phyloP scores from a whole-genome alignment of 2,329 filamentous ascomycete genomes.

The Penicillium sp. region DNA sequence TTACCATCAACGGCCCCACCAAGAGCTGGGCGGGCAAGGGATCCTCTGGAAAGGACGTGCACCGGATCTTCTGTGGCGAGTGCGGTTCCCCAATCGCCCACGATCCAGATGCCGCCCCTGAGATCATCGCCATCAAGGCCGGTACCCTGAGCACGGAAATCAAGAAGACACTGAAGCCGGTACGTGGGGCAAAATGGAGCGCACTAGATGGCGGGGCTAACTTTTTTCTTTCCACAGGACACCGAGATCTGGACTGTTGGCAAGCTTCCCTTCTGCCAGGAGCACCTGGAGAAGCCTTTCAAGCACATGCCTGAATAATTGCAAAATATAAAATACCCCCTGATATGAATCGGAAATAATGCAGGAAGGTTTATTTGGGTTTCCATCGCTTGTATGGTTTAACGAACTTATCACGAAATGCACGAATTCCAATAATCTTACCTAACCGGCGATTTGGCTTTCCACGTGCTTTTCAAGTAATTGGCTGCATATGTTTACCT shows the following conservation, averaged over 20 bases:
- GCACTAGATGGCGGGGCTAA: neutral
- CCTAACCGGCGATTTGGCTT: too few species aligned
- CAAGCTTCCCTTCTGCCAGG: conserved; percentile 70
- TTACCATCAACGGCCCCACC: conserved; percentile 62
- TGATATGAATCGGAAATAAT: neutral
- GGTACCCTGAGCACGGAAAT: conserved; percentile 63
- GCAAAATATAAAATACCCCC: neutral
- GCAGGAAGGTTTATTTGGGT: neutral
- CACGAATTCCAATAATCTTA: neutral
- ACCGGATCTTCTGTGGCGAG: conserved; percentile 69
- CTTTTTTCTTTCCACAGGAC: conserved; percentile 32
- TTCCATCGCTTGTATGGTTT: neutral
- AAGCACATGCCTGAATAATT: conserved; percentile 61
- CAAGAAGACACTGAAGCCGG: conserved; percentile 67
- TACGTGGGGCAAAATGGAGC: conserved; percentile 13
- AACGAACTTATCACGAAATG: neutral
- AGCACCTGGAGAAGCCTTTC: conserved; percentile 64
- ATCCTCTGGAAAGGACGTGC: conserved; percentile 62
- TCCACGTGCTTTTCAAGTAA: too few species aligned
- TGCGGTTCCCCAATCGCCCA: conserved; percentile 70
- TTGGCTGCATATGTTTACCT: too few species aligned
- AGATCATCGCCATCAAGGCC: conserved; percentile 69
- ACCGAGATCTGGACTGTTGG: conserved; percentile 69
- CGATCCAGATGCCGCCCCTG: conserved; percentile 68
- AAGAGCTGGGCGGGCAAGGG: conserved; percentile 65